Evolutionary conservation across 2,329 filamentous ascomycete species (phyloP), one percentile per base, ranked within the genome.

Genomic region (Dactylellina cionopaga): DNA sequence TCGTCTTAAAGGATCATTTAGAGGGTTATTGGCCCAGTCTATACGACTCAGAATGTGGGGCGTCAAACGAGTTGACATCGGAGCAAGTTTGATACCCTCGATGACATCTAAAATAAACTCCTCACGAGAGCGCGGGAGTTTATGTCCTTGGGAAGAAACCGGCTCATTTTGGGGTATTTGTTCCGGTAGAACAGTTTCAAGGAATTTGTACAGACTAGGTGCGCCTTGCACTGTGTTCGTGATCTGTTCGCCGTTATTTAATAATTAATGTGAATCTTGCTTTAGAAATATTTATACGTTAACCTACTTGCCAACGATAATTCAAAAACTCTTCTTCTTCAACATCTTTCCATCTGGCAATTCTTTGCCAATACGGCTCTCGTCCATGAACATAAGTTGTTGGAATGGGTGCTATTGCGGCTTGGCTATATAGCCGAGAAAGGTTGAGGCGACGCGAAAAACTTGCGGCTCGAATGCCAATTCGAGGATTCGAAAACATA

Each of bases 21-120:
- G 80, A 3, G 87, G 85, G 64, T 87, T 82, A 0, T 78, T 46
- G n/a, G n/a, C n/a, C 87, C 87, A 89, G 76, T 89, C 80, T 62
- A 88, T 84, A 1, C 83, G 82, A 71, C 85, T 86, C 27, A 89
- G 78, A 2, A 88, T 81, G 73, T 89, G 86, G 0, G 87, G 87
- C 31, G 85, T 88, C 63, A 89, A 79, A 7, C 86, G 82, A 39
- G 88, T 82, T 0, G 86, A 82, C 87, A 89, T 89, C 1, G 86
- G 84, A 0, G 86, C 84, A 3, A 80, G 77, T 17, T 80, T 81
- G 58, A 88, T 82, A 7, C 86, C 87, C 13, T 80, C 80, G 24
- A 82, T 76, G 2, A 88, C 82, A 77, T 89, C 86, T 1, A 80
- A 75, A 49, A 88, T 83, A 63, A 89, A 85, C 15, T 85, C 82